Evolutionary conservation across 768 basidiomycete genomes (phyloP).

Genomic region (Tylopilus vinaceipallidus): DNA sequence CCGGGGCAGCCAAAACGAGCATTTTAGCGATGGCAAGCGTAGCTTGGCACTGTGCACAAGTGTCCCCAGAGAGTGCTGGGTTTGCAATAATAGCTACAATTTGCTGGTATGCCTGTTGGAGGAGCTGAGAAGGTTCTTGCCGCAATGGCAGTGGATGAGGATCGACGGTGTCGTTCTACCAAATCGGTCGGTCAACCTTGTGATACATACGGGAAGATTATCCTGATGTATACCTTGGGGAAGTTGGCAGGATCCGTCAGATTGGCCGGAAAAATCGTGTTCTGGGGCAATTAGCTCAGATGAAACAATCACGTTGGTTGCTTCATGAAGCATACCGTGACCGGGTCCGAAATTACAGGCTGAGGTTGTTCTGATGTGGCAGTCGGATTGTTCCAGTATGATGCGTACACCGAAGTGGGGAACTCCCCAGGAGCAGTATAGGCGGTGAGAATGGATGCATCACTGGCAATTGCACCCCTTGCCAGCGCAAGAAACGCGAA

Average conservation of each 20-base stretch:
- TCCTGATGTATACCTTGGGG: conserved; percentile 36
- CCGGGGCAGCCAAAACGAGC: conserved; percentile 41
- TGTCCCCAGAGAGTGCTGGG: conserved; percentile 35
- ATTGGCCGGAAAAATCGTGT: conserved; percentile 49
- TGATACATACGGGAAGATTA: too few relatives aligned
- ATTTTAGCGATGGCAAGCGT: conserved; percentile 41
- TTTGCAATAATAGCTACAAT: conserved; percentile 38
- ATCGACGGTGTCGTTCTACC: conserved; percentile 43
- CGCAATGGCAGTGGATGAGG: conserved; percentile 42
- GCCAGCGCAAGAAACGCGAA: conserved; percentile 12
- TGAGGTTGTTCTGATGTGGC: conserved; percentile 68
- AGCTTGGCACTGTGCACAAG: conserved; percentile 41
- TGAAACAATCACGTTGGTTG: not conserved
- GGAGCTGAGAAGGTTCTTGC: conserved; percentile 33
- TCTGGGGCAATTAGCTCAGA: conserved; percentile 32
- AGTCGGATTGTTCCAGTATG: conserved; percentile 70
- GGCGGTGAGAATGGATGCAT: conserved; percentile 31
- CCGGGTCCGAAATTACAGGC: conserved; percentile 67
- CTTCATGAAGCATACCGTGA: conserved; percentile 49
- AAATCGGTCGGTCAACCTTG: not conserved
- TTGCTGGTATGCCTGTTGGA: conserved; percentile 38
- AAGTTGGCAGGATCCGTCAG: conserved; percentile 64
- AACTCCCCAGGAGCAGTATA: conserved; percentile 62
- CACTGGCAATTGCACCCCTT: conserved; percentile 4
- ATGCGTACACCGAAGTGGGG: conserved; percentile 56